Base-by-base conservation (phyloP, 192 early-diverging fungal genomes). In the Paraglomus brasilianum region DNA sequence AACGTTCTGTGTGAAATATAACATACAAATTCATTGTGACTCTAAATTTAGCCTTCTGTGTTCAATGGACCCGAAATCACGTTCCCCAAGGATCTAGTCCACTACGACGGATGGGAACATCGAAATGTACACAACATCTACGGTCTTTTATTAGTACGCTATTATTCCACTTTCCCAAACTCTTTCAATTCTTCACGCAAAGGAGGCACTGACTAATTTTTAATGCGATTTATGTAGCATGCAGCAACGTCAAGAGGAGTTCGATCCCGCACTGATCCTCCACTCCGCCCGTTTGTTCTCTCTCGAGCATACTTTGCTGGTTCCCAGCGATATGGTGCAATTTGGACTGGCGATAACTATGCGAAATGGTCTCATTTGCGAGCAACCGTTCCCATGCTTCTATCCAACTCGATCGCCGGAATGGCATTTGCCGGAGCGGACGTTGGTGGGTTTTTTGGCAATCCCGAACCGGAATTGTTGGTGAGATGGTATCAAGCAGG, bases 311-410 rank as follows among this genome's bases (percentile, higher is more conserved):
- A 97, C 81, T 99, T 96, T 84, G 90, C 88, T 38, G 97, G 97
- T 38, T 91, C 91, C 14, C 97, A 98, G 73, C 90, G 95, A 17
- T 94, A 91, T 72, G 95, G 97, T 42, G 89, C 97, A 4, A 89
- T 97, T 50, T 99, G 97, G 97, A 99, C 97, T 3, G 97, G 97
- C 44, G 97, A 99, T 77, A 99, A 97, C 74, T 77, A 86, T 5
- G 94, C 94, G 8, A 78, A 80, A 30, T 99, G 97, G 97, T 86
- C 88, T 50, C 91, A 96, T 51, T 72, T 99, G 51, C 85, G 78
- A 24, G 82, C 84, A 6, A 87, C 94, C 10, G 83, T 89, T 6
- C 93, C 96, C 5, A 98, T 98, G 96, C 74, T 96, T 14, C 75
- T 99, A 47, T 84, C 91, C 49, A 89, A 96, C 74, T 88, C 92